Conservation (phyloP, 305 asterid genomes). For the Caryopteris hybrid region DNA sequence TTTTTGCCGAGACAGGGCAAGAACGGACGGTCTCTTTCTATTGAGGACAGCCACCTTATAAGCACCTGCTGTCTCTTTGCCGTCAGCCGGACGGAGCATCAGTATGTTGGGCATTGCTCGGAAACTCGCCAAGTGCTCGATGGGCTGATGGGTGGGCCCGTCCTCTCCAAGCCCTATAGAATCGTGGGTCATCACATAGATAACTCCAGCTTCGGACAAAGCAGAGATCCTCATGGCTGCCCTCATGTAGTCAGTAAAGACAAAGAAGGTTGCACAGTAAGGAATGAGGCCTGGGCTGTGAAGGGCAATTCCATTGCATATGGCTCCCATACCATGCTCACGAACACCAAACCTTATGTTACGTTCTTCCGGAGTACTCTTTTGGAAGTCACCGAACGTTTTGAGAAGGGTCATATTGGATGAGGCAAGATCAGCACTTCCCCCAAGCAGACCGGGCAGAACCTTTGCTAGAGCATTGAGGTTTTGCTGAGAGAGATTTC, state of each 20-base stretch:
- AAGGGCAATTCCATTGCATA: conserved; percentile 79
- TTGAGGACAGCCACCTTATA: conserved; percentile 74
- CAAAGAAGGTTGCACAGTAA: conserved; percentile 90
- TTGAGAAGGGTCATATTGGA: conserved; percentile 91
- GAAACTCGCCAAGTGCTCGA: conserved; percentile 94
- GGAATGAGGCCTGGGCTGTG: conserved; percentile 89
- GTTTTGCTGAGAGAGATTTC: conserved; percentile 80
- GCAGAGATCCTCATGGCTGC: conserved; percentile 91
- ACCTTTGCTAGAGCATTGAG: conserved; percentile 84
- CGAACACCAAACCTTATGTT: conserved; percentile 88
- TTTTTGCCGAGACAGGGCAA: conserved; percentile 92
- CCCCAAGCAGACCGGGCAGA: conserved; percentile 87
- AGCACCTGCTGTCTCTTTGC: conserved; percentile 89
- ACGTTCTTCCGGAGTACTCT: conserved; percentile 80
- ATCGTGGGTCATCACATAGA: conserved; percentile 97
- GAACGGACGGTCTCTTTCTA: conserved; percentile 73
- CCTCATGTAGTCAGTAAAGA: conserved; percentile 95
- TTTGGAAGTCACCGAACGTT: conserved; percentile 82
- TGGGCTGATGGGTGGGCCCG: conserved; percentile 97
- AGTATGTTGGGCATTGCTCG: conserved; percentile 93
- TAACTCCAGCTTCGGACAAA: conserved; percentile 57
- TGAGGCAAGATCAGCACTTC: conserved; percentile 95
- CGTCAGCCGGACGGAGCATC: conserved; percentile 98
- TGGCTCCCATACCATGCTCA: conserved; percentile 93
- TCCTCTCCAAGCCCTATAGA: conserved; percentile 98